Evolutionary conservation across 139 green algal species (phyloP).

Genomic region (Chara braunii): DNA sequence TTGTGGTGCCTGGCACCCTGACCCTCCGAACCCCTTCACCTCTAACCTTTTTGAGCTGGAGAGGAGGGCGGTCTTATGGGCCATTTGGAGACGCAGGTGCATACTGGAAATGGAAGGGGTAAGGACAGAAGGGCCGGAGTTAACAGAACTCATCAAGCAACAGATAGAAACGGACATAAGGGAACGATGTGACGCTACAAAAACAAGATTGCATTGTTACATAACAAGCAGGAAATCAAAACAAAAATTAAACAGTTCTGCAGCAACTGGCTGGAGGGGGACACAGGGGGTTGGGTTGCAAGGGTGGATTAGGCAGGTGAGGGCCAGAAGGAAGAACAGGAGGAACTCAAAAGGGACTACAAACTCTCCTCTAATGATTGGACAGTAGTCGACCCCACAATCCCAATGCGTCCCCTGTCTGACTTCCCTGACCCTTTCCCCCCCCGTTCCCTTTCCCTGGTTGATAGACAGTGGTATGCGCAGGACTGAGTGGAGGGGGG

Average conservation of each 20-base stretch:
- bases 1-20: too few species aligned
- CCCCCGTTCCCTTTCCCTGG: too few species aligned
- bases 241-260: not conserved
- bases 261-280: not conserved
- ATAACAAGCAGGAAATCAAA: not conserved
- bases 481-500: slow-evolving; percentile 1
- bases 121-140: not conserved
- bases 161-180: not conserved
- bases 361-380: too few species aligned
- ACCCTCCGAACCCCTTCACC: too few species aligned
- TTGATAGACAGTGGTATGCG: too few species aligned
- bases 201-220: not conserved
- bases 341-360: not conserved
- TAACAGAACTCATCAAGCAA: not conserved
- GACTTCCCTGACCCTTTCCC: too few species aligned
- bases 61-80: too few species aligned
- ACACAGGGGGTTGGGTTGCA: not conserved
- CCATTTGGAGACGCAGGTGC: too few species aligned
- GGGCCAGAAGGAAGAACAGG: not conserved
- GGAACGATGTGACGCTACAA: not conserved
- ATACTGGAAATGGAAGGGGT: too few species aligned
- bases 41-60: too few species aligned
- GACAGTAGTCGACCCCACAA: too few species aligned
- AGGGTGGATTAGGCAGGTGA: not conserved
- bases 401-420: too few species aligned